Conservation (phyloP, 2,329 filamentous ascomycete genomes). For the Sphaceloma murrayae region DNA sequence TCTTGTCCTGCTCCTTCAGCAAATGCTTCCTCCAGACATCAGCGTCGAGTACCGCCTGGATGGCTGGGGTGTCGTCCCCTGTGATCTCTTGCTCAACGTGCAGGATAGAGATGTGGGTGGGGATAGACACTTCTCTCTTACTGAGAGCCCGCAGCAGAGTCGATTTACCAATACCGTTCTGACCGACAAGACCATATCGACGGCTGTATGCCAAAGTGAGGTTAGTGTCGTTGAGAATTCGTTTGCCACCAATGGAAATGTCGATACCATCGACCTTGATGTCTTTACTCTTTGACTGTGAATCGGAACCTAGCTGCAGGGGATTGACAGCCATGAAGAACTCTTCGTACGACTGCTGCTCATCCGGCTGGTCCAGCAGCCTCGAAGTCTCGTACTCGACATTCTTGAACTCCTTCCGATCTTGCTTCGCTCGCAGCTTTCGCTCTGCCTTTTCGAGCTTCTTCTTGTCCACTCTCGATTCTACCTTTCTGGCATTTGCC, state of each 20-base stretch:
- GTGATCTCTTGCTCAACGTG: slow-evolving; percentile 98
- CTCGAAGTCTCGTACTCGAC: slow-evolving; percentile 95
- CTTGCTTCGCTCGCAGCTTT: slow-evolving; percentile 96
- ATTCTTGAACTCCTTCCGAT: slow-evolving; percentile 96
- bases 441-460: slow-evolving; percentile 98
- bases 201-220: slow-evolving; percentile 85
- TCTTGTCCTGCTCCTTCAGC: slow-evolving; percentile 79
- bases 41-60: slow-evolving; percentile 92
- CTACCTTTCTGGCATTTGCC: slow-evolving; percentile 83
- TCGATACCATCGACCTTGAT: slow-evolving; percentile 97
- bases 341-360: slow-evolving; percentile 89
- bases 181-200: slow-evolving; percentile 92
- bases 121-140: slow-evolving; percentile 85
- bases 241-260: slow-evolving; percentile 77
- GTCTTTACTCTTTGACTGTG: slow-evolving; percentile 80
- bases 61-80: slow-evolving; percentile 86
- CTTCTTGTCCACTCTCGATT: slow-evolving; percentile 95
- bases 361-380: slow-evolving; percentile 71
- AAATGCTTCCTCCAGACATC: slow-evolving; percentile 98
- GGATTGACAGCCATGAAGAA: slow-evolving; percentile 99
- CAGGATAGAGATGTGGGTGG: slow-evolving; percentile 94
- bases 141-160: slow-evolving; percentile 89
- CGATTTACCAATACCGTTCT: slow-evolving; percentile 87
- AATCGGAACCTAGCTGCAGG: slow-evolving; percentile 68
- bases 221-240: slow-evolving; percentile 84